Evolutionary conservation across 768 basidiomycete species (phyloP).

Genomic region (Phanerodontia chrysosporium): DNA sequence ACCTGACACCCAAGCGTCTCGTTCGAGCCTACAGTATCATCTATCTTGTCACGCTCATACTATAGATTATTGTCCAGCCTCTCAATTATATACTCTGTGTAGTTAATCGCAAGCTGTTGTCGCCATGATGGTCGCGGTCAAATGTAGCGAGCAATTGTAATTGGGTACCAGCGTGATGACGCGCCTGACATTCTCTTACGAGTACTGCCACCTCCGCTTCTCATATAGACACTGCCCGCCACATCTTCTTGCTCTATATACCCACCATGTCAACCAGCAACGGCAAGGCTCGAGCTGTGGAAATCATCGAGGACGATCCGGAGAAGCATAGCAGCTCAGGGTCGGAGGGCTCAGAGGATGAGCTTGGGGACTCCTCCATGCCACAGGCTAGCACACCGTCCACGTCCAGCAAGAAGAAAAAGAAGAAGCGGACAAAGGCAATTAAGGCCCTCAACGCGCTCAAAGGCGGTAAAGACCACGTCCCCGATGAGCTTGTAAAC

Average conservation of each 20-base stretch:
- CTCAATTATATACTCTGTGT: not conserved
- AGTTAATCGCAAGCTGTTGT: not conserved
- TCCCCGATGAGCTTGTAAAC: constrained; percentile 62
- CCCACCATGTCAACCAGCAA: constrained; percentile 29
- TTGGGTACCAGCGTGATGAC: not conserved
- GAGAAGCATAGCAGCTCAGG: constrained; percentile 3
- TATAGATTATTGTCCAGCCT: not conserved
- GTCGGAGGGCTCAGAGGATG: constrained; percentile 28
- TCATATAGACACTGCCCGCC: too few species aligned
- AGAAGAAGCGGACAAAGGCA: constrained; percentile 82
- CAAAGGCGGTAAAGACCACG: constrained; percentile 39
- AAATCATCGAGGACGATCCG: constrained; percentile 29
- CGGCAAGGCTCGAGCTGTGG: constrained; percentile 37
- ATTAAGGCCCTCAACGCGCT: constrained; percentile 47
- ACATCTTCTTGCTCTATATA: too few species aligned
- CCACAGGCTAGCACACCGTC: constrained; percentile 26
- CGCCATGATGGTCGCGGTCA: not conserved
- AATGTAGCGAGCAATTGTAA: not conserved
- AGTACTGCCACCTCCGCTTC: not conserved
- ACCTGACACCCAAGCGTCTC: too few species aligned
- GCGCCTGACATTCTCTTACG: not conserved
- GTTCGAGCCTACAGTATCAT: too few species aligned
- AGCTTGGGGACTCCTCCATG: constrained; percentile 18
- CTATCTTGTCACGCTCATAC: too few species aligned
- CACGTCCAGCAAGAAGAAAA: constrained; percentile 69